Evolutionary conservation across 306 rosid genomes (phyloP).

Genomic region (Prunus salicina): DNA sequence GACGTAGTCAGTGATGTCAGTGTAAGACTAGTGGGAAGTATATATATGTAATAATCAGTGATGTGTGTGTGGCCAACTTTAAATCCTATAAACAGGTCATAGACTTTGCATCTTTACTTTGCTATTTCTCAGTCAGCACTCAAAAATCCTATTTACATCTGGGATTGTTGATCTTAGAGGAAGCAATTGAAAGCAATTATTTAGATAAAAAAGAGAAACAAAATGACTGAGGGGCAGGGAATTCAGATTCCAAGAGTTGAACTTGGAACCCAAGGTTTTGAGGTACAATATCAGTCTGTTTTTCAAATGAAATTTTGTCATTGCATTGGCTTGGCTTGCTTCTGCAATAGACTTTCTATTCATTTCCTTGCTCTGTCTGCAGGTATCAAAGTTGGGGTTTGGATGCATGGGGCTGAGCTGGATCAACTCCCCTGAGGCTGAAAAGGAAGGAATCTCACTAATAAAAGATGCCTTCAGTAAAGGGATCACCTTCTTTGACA

Average conservation of each 20-base stretch:
- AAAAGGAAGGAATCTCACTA: conserved; percentile 28
- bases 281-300: conserved; percentile 21
- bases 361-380: background rate
- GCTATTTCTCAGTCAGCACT: too few species aligned
- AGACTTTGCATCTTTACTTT: background rate
- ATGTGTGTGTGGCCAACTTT: background rate
- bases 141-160: background rate
- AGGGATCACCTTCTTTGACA: conserved; percentile 42
- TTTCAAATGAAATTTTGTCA: background rate
- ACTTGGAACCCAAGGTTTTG: conserved; percentile 49
- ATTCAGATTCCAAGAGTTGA: conserved; percentile 35
- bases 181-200: background rate
- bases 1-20: background rate
- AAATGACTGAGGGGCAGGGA: conserved; percentile 27
- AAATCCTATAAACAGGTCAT: background rate
- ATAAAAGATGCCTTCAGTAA: conserved; percentile 29
- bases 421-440: conserved; percentile 24
- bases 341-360: background rate
- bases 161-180: background rate
- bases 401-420: conserved; percentile 37
- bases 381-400: conserved; percentile 43
- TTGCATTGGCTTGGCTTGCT: background rate
- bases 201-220: background rate
- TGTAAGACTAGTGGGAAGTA: background rate
- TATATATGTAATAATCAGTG: background rate